Conservation (phyloP, 2,329 filamentous ascomycete genomes). For the Arthrobotrys iridis region DNA sequence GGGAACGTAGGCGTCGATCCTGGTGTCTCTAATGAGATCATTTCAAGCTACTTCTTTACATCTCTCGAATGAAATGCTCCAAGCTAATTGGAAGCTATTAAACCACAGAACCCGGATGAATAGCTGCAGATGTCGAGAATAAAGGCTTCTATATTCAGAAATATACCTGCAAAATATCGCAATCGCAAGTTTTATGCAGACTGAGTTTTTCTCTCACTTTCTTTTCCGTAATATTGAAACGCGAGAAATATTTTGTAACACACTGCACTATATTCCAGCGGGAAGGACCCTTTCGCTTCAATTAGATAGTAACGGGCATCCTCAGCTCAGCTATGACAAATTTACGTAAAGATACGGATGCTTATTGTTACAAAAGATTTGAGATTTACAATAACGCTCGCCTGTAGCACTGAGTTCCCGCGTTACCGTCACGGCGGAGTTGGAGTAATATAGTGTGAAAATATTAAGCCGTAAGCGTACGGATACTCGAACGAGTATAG, state of each 20-base stretch:
- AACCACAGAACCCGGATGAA: constrained; percentile 12
- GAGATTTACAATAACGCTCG: neutral
- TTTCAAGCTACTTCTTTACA: neutral
- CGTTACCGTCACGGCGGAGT: constrained; percentile 1
- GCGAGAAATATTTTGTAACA: constrained; percentile 6
- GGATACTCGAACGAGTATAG: constrained; percentile 35
- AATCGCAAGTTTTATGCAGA: constrained; percentile 19
- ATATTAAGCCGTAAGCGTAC: constrained; percentile 19
- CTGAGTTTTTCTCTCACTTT: neutral
- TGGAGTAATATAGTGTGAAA: neutral
- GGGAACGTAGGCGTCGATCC: neutral
- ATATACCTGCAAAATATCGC: constrained; percentile 12
- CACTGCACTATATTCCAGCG: neutral
- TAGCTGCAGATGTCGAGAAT: constrained; percentile 5
- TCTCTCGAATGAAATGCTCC: neutral
- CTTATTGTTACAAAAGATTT: neutral
- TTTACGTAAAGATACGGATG: constrained; percentile 48
- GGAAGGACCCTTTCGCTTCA: neutral
- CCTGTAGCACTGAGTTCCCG: neutral
- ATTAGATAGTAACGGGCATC: neutral
- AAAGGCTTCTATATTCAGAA: neutral
- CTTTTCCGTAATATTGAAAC: neutral
- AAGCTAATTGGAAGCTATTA: constrained; percentile 17
- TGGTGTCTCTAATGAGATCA: constrained; percentile 15
- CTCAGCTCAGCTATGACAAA: neutral